Evolutionary conservation across 805 yeast genomes (phyloP).

Genomic region (Myxozyma nipponensis): DNA sequence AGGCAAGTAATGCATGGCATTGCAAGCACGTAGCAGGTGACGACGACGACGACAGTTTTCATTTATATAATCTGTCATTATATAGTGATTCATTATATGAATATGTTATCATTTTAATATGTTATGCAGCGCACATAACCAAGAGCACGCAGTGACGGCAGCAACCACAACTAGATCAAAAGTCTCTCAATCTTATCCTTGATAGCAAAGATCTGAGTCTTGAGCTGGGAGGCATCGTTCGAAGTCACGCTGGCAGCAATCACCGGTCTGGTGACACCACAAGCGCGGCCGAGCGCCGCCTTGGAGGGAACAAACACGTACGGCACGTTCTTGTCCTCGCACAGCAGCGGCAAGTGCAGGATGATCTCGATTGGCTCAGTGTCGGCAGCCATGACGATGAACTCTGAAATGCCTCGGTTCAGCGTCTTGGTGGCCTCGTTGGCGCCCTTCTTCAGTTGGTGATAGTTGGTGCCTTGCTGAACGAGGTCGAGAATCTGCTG

Average conservation of each 20-base stretch:
- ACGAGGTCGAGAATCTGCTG: constrained; percentile 97
- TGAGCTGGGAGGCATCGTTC: constrained; percentile 96
- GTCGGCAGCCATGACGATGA: constrained; percentile 84
- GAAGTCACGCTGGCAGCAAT: constrained; percentile 98
- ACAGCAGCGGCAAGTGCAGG: constrained; percentile 91
- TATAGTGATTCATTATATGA: no score
- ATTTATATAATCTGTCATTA: no score
- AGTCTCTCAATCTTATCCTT: constrained; percentile 99
- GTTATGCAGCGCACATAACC: no score
- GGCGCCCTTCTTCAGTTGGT: constrained; percentile 99
- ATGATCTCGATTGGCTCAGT: constrained; percentile 98
- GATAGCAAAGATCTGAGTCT: constrained; percentile 93
- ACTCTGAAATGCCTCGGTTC: constrained; percentile 28
- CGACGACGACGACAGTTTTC: no score
- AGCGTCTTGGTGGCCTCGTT: constrained; percentile 55
- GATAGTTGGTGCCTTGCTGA: constrained; percentile 95
- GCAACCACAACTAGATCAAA: constrained; percentile 75
- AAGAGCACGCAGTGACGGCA: constrained; percentile 20
- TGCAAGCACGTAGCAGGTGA: no score
- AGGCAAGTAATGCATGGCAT: no score
- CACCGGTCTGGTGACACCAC: constrained; percentile 99
- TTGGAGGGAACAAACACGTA: constrained; percentile 98
- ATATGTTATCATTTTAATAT: no score
- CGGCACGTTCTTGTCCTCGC: constrained; percentile 99
- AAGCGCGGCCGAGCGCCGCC: constrained; percentile 98